Conservation (phyloP, 1,139 yeast genomes). For the Debaryomyces coudertii region DNA sequence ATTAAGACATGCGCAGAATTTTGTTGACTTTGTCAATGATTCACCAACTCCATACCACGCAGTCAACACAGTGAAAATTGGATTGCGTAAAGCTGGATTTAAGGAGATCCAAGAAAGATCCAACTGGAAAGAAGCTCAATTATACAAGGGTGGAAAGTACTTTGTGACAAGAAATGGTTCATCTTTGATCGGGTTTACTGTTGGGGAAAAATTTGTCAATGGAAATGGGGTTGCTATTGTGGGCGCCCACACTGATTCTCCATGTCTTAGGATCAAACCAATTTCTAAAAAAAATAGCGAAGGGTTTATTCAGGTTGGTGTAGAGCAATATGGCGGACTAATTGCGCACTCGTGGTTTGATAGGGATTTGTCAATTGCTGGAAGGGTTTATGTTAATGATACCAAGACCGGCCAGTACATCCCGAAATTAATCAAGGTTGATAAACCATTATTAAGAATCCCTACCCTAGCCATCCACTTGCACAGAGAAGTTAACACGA, state of each 20-base stretch:
- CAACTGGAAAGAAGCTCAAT: conserved; percentile 54
- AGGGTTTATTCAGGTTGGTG: conserved; percentile 89
- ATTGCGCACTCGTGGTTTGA: conserved; percentile 94
- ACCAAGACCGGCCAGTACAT: conserved; percentile 51
- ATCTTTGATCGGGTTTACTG: conserved; percentile 82
- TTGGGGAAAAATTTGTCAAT: conserved; percentile 73
- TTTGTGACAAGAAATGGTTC: conserved; percentile 86
- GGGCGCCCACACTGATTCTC: conserved; percentile 96
- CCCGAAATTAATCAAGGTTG: conserved; percentile 74
- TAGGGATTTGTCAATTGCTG: conserved; percentile 89
- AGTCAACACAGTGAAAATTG: conserved; percentile 62
- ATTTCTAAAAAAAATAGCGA: conserved; percentile 69
- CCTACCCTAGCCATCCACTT: conserved; percentile 96
- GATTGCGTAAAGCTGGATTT: conserved; percentile 66
- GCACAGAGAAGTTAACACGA: conserved; percentile 72
- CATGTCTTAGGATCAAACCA: conserved; percentile 92
- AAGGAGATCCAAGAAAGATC: conserved; percentile 71
- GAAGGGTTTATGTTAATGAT: conserved; percentile 75
- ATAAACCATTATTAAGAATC: conserved; percentile 83
- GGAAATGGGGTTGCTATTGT: conserved; percentile 86
- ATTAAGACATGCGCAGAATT: conserved; percentile 53
- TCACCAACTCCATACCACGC: conserved; percentile 98
- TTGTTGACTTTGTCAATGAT: conserved; percentile 75
- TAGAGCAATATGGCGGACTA: conserved; percentile 95
- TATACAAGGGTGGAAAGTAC: conserved; percentile 65